phyloP scores from a whole-genome alignment of 192 early-diverging fungal species.

The Powellomyces hirtus region DNA sequence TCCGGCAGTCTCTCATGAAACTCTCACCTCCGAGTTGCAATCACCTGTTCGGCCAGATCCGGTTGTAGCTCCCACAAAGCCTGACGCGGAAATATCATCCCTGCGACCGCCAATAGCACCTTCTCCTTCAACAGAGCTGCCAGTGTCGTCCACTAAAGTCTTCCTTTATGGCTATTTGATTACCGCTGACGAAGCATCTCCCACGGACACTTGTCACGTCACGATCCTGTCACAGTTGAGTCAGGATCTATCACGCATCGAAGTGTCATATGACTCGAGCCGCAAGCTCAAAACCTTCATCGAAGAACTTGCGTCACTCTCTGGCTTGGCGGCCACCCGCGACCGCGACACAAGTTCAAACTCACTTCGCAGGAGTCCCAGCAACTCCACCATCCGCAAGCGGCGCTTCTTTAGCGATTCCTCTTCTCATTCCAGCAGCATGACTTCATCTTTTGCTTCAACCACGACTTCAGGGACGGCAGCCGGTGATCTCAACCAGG shows the following conservation, averaged over 20 bases:
- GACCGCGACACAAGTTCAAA: not conserved
- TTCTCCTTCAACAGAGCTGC: too few species aligned
- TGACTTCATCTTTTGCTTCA: not conserved
- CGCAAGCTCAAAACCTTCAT: slow-evolving; percentile 53
- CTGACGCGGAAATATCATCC: too few species aligned
- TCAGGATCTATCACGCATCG: slow-evolving; percentile 38
- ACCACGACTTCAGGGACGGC: not conserved
- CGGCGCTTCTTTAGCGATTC: slow-evolving; percentile 28
- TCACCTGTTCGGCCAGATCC: not conserved
- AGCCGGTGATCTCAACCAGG: not conserved
- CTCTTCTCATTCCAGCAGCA: not conserved
- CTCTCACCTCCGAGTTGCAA: not conserved
- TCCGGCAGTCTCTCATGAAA: not conserved
- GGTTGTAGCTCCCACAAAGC: not conserved
- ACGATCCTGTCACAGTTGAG: slow-evolving; percentile 44
- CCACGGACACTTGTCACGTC: slow-evolving; percentile 29
- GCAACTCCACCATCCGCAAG: not conserved
- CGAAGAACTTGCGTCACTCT: slow-evolving; percentile 43
- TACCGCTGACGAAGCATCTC: slow-evolving; percentile 23
- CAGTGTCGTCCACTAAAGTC: not conserved
- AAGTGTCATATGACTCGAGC: slow-evolving; percentile 32
- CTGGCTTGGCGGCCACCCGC: not conserved
- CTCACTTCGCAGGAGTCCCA: not conserved
- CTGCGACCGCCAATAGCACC: too few species aligned
- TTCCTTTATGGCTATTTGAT: slow-evolving; percentile 41